Evolutionary conservation across 768 basidiomycete species (phyloP).

Genomic region (Macrolepiota fuliginosa): DNA sequence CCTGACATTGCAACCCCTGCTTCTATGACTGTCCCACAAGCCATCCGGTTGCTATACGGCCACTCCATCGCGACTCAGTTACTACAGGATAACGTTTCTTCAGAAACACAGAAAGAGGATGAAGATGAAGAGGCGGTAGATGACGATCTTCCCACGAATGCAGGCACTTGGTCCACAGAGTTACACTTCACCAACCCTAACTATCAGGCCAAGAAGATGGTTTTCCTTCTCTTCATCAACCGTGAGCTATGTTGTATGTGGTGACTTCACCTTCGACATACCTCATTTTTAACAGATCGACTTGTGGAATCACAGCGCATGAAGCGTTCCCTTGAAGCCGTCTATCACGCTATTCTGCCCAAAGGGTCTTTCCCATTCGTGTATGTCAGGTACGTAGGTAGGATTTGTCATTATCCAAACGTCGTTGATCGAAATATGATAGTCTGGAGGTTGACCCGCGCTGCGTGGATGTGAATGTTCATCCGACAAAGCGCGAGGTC

Average conservation of each 20-base stretch:
- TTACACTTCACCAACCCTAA: constrained; percentile 84
- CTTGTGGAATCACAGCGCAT: constrained; percentile 87
- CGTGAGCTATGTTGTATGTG: constrained; percentile 46
- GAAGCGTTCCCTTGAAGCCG: constrained; percentile 82
- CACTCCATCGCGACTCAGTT: constrained; percentile 79
- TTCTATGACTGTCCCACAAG: constrained; percentile 57
- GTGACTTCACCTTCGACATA: not conserved
- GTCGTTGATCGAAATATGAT: constrained; percentile 1
- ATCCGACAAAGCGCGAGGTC: constrained; percentile 96
- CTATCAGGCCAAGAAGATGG: constrained; percentile 83
- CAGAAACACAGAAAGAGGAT: constrained; percentile 25
- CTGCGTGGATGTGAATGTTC: constrained; percentile 95
- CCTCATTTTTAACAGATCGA: constrained; percentile 57
- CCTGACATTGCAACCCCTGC: constrained; percentile 85
- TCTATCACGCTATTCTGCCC: constrained; percentile 82
- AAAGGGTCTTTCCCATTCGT: constrained; percentile 90
- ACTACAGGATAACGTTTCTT: constrained; percentile 40
- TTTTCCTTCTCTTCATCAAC: constrained; percentile 92
- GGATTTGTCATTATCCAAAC: not conserved
- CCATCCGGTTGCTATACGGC: constrained; percentile 82
- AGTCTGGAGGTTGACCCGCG: constrained; percentile 84
- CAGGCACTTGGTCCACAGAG: constrained; percentile 64
- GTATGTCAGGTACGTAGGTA: constrained; percentile 76
- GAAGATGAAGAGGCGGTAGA: constrained; percentile 30
- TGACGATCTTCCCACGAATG: constrained; percentile 25